phyloP scores from a whole-genome alignment of 129 eudicot genomes.

The Saussurea involucrata region DNA sequence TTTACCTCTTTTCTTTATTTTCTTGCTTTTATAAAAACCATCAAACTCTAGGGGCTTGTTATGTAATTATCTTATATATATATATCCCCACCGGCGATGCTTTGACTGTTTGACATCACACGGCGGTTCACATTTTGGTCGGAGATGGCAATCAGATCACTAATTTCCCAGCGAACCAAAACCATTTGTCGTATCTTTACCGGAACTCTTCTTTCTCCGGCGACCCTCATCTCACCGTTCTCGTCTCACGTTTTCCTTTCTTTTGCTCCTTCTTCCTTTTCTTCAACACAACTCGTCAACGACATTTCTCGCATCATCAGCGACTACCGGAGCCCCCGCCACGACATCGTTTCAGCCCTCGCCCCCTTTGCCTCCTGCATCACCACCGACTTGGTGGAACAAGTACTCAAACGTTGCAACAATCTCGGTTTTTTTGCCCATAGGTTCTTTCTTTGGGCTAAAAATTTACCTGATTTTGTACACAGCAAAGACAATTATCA shows the following conservation, averaged over 20 bases:
- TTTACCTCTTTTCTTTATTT: no score
- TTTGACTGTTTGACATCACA: background rate
- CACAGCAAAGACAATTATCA: conserved; percentile 43
- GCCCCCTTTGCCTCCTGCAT: conserved; percentile 48
- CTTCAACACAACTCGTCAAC: conserved; percentile 50
- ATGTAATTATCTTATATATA: no score
- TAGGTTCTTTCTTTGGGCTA: conserved; percentile 75
- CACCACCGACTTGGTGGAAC: conserved; percentile 58
- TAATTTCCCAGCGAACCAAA: conserved; percentile 24
- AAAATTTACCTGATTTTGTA: conserved; percentile 45
- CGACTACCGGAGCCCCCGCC: conserved; percentile 75
- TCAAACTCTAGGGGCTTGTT: no score
- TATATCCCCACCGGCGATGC: no score
- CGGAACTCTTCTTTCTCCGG: background rate
- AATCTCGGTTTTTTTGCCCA: conserved; percentile 77
- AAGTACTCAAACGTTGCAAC: conserved; percentile 79
- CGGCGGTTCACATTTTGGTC: background rate
- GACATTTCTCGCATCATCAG: conserved; percentile 72
- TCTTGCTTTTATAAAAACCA: no score
- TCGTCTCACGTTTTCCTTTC: conserved; percentile 8
- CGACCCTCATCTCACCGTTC: background rate
- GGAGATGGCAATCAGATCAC: conserved; percentile 33
- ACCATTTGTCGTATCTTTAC: conserved; percentile 11
- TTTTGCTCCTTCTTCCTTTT: background rate
- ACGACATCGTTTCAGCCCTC: conserved; percentile 70